Evolutionary conservation across 768 basidiomycete species (phyloP).

Genomic region (Tricholoma saponaceum): DNA sequence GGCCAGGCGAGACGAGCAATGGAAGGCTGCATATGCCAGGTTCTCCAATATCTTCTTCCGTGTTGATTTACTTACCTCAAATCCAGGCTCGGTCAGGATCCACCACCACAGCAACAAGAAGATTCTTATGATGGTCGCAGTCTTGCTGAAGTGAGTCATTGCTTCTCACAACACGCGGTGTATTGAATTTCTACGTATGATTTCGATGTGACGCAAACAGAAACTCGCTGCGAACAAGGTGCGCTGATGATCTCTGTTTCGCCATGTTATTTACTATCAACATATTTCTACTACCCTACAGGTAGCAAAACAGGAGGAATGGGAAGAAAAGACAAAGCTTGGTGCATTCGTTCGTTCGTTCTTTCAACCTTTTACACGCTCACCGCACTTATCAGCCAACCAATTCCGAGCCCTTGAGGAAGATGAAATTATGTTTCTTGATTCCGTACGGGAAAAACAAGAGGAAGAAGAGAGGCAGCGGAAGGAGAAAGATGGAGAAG

Average conservation of each 20-base stretch:
- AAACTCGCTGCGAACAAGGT: constrained; percentile 90
- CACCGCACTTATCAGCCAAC: constrained; percentile 49
- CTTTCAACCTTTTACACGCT: constrained; percentile 3
- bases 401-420: constrained; percentile 88
- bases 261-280: constrained; percentile 3
- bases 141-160: constrained; percentile 74
- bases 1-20: constrained; percentile 72
- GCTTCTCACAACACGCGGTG: constrained; percentile 14
- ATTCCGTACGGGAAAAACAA: constrained; percentile 74
- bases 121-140: constrained; percentile 82
- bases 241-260: constrained; percentile 12
- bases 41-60: constrained; percentile 19
- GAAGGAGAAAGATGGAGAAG: constrained; percentile 72
- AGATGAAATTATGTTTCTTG: constrained; percentile 87
- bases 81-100: constrained; percentile 75
- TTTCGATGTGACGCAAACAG: constrained; percentile 44
- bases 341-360: constrained; percentile 25
- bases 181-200: constrained; percentile 47
- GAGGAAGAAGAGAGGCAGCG: constrained; percentile 73
- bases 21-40: constrained; percentile 90
- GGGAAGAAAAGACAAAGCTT: constrained; percentile 87
- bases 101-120: constrained; percentile 74
- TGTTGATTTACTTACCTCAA: not conserved
- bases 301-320: constrained; percentile 91
- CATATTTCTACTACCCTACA: constrained; percentile 24